Percentiles rank a stretch among this genome's conserved stretches.
Evolutionary conservation across 352 stramenopile species (phyloP).

Genomic region (Phytophthora lateralis): DNA sequence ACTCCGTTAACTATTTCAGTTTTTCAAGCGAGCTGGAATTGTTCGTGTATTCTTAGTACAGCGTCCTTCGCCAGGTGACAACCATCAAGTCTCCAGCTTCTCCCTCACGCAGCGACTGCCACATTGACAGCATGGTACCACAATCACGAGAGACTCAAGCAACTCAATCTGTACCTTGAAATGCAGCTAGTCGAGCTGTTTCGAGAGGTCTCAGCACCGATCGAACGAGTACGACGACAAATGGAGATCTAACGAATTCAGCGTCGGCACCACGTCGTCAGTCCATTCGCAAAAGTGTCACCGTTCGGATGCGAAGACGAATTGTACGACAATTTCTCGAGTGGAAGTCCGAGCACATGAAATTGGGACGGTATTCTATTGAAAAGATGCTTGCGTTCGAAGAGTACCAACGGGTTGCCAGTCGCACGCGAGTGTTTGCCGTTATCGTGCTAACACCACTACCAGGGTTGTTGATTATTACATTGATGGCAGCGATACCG

Average conservation of each 20-base stretch:
- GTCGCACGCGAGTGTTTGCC: conserved; percentile 4
- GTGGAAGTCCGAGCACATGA: conserved; percentile 37
- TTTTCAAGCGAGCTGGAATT: no score
- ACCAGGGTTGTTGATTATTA: conserved; percentile 1
- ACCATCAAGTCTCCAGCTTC: background rate
- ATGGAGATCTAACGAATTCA: background rate
- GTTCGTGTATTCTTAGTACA: no score
- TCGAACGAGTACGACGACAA: background rate
- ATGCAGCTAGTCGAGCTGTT: background rate
- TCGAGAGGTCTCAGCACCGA: background rate
- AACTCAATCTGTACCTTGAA: background rate
- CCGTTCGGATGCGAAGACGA: conserved; percentile 1
- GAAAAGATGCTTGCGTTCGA: conserved; percentile 37
- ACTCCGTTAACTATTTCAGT: no score
- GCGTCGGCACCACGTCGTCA: background rate
- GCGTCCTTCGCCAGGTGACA: background rate
- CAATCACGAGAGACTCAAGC: background rate
- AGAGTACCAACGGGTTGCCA: conserved; percentile 23
- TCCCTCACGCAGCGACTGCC: no score
- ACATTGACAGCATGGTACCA: background rate
- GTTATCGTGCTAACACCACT: conserved; percentile 18
- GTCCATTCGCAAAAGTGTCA: conserved; percentile 2
- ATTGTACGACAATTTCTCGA: conserved; percentile 13
- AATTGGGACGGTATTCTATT: conserved; percentile 35
- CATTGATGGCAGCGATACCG: conserved; percentile 14